Conservation (phyloP, 371 early-diverging fungal species). For the Hamiltosporidium tvaerminnensis region DNA sequence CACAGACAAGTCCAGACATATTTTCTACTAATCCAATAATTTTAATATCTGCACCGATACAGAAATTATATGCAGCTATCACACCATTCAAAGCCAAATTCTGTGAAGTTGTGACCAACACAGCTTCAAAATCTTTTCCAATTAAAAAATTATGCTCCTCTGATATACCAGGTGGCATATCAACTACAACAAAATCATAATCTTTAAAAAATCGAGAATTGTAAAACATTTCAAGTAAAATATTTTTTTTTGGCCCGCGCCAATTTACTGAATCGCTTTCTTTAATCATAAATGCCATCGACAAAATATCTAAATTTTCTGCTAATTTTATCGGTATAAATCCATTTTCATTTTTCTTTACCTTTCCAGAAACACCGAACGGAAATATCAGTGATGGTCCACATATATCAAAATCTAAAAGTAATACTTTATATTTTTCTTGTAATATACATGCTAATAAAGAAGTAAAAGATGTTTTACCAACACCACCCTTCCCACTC, state of each 20-base stretch:
- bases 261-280: conserved; percentile 84
- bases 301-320: conserved; percentile 65
- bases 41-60: conserved; percentile 67
- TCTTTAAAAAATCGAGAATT: conserved; percentile 77
- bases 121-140: conserved; percentile 60
- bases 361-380: conserved; percentile 56
- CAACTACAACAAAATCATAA: conserved; percentile 76
- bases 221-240: conserved; percentile 61
- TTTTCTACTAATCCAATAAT: conserved; percentile 90
- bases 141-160: conserved; percentile 76
- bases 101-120: conserved; percentile 89
- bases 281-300: conserved; percentile 78
- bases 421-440: conserved; percentile 59
- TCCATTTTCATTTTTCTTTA: conserved; percentile 31
- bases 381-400: conserved; percentile 90
- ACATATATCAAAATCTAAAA: conserved; percentile 92
- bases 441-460: conserved; percentile 54
- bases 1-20: conserved; percentile 88
- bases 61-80: conserved; percentile 78
- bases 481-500: conserved; percentile 91
- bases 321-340: conserved; percentile 38
- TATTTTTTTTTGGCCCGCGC: conserved; percentile 85
- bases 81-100: conserved; percentile 85
- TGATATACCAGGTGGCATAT: conserved; percentile 95
- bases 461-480: conserved; percentile 63